Conservation (phyloP, 208 protist genomes). For the Crithidia brevicula region DNA sequence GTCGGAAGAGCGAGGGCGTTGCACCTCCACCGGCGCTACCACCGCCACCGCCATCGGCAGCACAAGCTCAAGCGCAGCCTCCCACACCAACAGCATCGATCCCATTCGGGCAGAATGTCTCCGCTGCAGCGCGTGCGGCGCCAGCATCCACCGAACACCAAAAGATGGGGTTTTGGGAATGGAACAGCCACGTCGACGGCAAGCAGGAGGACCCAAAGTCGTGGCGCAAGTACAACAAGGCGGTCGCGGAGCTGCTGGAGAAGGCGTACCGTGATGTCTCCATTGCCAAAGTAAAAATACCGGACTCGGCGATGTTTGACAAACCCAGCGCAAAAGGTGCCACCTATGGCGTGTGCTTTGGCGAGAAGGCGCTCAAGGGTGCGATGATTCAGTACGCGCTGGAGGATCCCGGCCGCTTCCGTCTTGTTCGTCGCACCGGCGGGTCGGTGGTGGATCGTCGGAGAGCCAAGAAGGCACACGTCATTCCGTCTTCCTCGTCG, state of each 20-base stretch:
- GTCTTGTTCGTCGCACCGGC: constrained; percentile 43
- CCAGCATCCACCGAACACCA: background rate
- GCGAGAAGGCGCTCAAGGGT: constrained; percentile 38
- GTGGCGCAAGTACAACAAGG: constrained; percentile 58
- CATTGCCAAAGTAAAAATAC: constrained; percentile 33
- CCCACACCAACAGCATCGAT: constrained; percentile 11
- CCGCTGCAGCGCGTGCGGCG: background rate
- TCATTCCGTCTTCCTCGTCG: constrained; percentile 40
- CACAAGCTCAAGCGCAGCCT: background rate
- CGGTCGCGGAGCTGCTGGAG: constrained; percentile 55
- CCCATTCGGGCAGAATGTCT: constrained; percentile 3
- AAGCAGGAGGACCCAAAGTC: constrained; percentile 37
- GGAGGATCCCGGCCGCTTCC: constrained; percentile 38
- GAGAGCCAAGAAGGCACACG: constrained; percentile 21
- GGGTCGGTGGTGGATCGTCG: constrained; percentile 32
- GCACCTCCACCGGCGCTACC: background rate
- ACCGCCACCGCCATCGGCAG: background rate
- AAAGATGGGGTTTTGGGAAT: constrained; percentile 56
- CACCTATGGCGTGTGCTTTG: constrained; percentile 72
- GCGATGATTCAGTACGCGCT: constrained; percentile 66
- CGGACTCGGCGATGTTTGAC: constrained; percentile 38
- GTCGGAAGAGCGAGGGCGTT: background rate
- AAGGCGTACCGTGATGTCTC: constrained; percentile 38
- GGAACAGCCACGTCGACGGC: constrained; percentile 52
- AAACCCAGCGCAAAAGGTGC: background rate